A percentile compares a stretch with the other conserved stretches of the same genome.
phyloP scores from a whole-genome alignment of 2,329 filamentous ascomycete species.

The Exserohilum rostratum region DNA sequence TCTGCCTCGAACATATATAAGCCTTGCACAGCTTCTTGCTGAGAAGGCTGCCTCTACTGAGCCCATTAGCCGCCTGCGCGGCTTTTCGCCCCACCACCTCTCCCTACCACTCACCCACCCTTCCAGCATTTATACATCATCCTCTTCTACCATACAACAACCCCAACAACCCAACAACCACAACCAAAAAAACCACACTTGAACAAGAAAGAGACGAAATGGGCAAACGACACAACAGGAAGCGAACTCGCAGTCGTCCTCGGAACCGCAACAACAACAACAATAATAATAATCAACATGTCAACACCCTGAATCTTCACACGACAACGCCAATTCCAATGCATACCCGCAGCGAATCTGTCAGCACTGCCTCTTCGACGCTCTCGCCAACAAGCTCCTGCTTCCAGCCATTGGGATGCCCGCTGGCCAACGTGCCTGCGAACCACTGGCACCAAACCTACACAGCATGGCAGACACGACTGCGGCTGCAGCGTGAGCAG shows the following conservation, averaged over 20 bases:
- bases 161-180: not conserved
- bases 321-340: constrained; percentile 22
- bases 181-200: constrained; percentile 3
- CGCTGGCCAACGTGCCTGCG: constrained; percentile 24
- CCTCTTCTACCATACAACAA: not conserved
- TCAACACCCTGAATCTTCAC: not conserved
- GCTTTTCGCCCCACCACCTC: constrained; percentile 33
- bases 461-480: constrained; percentile 46
- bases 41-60: constrained; percentile 20
- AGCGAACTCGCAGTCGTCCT: constrained; percentile 51
- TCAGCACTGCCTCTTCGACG: constrained; percentile 35
- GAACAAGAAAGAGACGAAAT: constrained; percentile 29
- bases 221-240: constrained; percentile 54
- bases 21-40: constrained; percentile 21
- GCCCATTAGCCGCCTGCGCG: constrained; percentile 37
- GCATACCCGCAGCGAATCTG: constrained; percentile 39
- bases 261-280: constrained; percentile 45
- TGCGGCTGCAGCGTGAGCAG: constrained; percentile 37
- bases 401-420: constrained; percentile 26
- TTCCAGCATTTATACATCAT: not conserved
- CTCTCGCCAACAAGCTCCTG: constrained; percentile 30
- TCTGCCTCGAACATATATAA: constrained; percentile 29
- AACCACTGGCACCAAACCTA: constrained; percentile 48
- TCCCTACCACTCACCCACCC: constrained; percentile 2
- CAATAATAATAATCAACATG: constrained; percentile 17